A percentile compares a stretch with the other conserved stretches of the same genome.
Conservation (phyloP, 306 rosid genomes). For the Vicia sativa region DNA sequence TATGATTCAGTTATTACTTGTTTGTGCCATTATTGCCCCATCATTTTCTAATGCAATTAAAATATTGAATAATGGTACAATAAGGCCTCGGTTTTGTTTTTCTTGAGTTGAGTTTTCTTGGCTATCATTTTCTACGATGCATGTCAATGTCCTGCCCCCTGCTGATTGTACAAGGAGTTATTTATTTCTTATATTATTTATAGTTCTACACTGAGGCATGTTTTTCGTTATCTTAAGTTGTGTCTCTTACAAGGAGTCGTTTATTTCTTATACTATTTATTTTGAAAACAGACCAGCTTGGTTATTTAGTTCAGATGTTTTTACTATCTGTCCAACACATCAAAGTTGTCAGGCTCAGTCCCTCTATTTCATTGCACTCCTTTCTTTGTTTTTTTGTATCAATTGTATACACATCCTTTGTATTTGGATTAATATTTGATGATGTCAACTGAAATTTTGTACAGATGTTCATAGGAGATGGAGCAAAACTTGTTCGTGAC, state of each 20-base stretch:
- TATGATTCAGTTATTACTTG: slow-evolving; percentile 7
- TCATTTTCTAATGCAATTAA: background rate
- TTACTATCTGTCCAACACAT: too few relatives aligned
- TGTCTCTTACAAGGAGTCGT: background rate
- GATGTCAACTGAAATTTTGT: slow-evolving; percentile 12
- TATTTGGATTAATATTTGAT: slow-evolving; percentile 16
- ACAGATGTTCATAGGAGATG: slow-evolving; percentile 96
- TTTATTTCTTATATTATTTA: slow-evolving; percentile 7
- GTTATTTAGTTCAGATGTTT: too few relatives aligned
- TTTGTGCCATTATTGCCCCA: background rate
- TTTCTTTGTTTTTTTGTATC: slow-evolving; percentile 8
- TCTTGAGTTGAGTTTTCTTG: background rate
- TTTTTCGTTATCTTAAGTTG: too few relatives aligned
- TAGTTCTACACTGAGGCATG: background rate
- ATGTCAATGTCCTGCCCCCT: slow-evolving; percentile 1
- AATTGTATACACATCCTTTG: background rate
- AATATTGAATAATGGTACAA: slow-evolving; percentile 1
- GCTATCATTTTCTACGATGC: slow-evolving; percentile 1
- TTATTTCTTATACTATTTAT: slow-evolving; percentile 8
- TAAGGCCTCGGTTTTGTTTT: background rate
- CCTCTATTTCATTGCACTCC: slow-evolving; percentile 12
- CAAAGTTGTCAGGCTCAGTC: background rate
- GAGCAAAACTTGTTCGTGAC: slow-evolving; percentile 97
- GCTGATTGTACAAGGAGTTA: slow-evolving; percentile 21
- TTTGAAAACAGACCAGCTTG: background rate